These are phyloP conservation scores for Knufia petricola DNA, from an alignment of 2,329 filamentous ascomycete species.

Conservation along the genomic window DNA sequence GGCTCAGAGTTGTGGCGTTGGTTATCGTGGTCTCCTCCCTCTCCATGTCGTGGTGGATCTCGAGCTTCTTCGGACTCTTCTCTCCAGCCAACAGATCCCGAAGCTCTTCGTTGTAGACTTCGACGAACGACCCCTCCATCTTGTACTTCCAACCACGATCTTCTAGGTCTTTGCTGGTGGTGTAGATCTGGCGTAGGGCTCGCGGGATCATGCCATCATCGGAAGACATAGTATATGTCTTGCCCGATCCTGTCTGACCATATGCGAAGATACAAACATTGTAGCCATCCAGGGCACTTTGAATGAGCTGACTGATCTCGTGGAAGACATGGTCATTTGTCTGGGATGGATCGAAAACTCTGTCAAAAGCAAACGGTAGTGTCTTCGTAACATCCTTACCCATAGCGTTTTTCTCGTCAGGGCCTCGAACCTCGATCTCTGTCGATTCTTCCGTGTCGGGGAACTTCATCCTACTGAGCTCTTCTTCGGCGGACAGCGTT, in stretches of 20 bases:
- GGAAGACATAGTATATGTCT: conserved; percentile 93
- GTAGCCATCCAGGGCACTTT: conserved; percentile 92
- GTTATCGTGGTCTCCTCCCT: conserved; percentile 74
- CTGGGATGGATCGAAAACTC: conserved; percentile 70
- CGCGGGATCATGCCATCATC: conserved; percentile 89
- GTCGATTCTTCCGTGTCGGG: conserved; percentile 74
- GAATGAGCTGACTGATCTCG: conserved; percentile 92
- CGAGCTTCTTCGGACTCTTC: conserved; percentile 76
- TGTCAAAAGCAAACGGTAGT: conserved; percentile 82
- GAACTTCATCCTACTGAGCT: conserved; percentile 65
- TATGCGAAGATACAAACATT: conserved; percentile 99
- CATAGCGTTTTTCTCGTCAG: conserved; percentile 72
- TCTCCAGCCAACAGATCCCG: conserved; percentile 75
- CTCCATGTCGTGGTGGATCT: conserved; percentile 75
- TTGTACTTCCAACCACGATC: conserved; percentile 91
- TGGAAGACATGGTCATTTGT: conserved; percentile 84
- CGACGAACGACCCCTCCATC: conserved; percentile 91
- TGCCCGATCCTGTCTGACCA: conserved; percentile 92
- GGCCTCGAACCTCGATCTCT: conserved; percentile 74
- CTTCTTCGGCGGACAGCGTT: conserved; percentile 50
- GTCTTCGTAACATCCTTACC: conserved; percentile 67
- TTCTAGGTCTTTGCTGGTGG: conserved; percentile 69
- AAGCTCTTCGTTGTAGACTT: conserved; percentile 96
- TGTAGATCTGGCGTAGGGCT: conserved; percentile 87
- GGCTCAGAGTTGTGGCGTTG: conserved; percentile 64